phyloP scores from a whole-genome alignment of 345 rosid genomes.

The Boechera stricta region DNA sequence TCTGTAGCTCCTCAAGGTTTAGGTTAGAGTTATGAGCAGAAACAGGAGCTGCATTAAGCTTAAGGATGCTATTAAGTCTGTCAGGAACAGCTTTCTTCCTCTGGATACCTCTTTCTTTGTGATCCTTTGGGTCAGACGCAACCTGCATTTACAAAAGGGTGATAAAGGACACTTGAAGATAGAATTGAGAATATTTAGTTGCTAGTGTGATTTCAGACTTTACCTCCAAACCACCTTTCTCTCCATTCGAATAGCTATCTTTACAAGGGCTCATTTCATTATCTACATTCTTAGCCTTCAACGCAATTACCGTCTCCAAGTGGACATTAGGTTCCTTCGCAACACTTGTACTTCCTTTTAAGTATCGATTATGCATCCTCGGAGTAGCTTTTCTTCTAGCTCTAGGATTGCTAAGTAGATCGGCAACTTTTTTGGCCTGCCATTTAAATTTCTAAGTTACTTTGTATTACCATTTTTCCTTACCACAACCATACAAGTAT shows the following conservation, averaged over 20 bases:
- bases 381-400: constrained; percentile 20
- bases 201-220: constrained; percentile 9
- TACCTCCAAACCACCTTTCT: constrained; percentile 38
- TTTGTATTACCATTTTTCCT: constrained; percentile 2
- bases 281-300: constrained; percentile 23
- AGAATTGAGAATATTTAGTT: neutral
- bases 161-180: neutral
- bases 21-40: constrained; percentile 42
- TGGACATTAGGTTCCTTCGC: constrained; percentile 4
- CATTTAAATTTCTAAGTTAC: neutral
- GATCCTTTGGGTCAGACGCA: constrained; percentile 31
- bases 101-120: constrained; percentile 42
- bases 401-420: constrained; percentile 24
- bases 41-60: neutral
- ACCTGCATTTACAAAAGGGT: constrained; percentile 33
- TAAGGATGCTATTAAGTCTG: constrained; percentile 20
- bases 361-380: constrained; percentile 4
- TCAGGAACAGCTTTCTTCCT: constrained; percentile 36
- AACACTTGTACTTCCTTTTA: constrained; percentile 27
- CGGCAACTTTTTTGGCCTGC: constrained; percentile 38
- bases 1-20: constrained; percentile 49
- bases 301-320: constrained; percentile 7
- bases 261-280: constrained; percentile 36
- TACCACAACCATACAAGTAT: neutral
- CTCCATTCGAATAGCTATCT: constrained; percentile 26